These are phyloP conservation scores for Termitomyces sp. DNA, from an alignment of 768 basidiomycete genomes.

Conservation along the genomic window DNA sequence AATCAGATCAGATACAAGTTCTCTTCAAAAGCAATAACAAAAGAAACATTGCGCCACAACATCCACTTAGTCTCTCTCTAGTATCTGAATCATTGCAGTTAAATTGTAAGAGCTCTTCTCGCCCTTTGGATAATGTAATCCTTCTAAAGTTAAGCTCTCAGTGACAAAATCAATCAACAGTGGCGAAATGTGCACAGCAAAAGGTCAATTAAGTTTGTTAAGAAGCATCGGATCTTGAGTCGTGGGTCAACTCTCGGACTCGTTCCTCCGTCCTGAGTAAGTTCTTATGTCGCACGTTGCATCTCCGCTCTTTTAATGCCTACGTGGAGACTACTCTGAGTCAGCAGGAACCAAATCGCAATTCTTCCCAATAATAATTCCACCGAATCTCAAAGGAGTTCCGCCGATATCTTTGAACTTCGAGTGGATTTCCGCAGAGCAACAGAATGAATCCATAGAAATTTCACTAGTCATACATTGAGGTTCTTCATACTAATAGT, in stretches of 20 bases:
- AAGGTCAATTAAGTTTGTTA: background rate
- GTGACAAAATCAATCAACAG: background rate
- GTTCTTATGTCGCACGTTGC: no score
- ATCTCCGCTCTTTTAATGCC: no score
- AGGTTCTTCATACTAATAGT: background rate
- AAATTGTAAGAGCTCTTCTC: background rate
- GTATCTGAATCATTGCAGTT: background rate
- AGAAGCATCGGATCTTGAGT: no score
- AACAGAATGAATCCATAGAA: background rate
- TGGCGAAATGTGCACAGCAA: background rate
- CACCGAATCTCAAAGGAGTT: no score
- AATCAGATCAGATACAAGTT: background rate
- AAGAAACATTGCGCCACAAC: background rate
- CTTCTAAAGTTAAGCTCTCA: background rate
- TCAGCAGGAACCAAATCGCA: no score
- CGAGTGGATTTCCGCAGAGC: background rate
- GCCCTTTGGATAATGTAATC: background rate
- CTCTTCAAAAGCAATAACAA: background rate
- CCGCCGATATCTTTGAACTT: background rate
- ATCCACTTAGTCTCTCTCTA: background rate
- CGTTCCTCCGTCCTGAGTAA: no score
- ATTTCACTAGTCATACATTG: background rate
- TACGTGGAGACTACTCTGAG: no score
- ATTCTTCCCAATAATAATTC: no score
- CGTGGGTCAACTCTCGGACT: no score